Conservation (phyloP, 441 rosid genomes). For the Croton laevigatus region DNA sequence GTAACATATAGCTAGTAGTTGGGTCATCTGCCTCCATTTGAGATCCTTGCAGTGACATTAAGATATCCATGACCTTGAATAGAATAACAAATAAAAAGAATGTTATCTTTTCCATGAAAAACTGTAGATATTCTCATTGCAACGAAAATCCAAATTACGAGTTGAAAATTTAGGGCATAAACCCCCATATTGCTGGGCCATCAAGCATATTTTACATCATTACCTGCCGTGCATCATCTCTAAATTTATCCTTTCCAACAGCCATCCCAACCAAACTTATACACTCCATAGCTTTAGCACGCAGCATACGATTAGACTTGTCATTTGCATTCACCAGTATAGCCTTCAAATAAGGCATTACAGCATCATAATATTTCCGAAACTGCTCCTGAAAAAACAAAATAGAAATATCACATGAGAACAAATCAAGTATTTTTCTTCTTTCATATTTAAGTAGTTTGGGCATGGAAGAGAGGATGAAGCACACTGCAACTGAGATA, state of each 20-base stretch:
- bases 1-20: conserved; percentile 91
- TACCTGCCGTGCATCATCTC: conserved; percentile 91
- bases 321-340: conserved; percentile 85
- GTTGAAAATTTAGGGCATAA: not conserved
- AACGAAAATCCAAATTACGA: not conserved
- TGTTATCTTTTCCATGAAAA: conserved; percentile 3
- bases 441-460: not conserved
- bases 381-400: conserved; percentile 63
- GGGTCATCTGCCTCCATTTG: conserved; percentile 93
- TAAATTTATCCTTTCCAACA: conserved; percentile 89
- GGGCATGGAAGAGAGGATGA: not conserved
- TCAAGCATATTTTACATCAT: conserved; percentile 5
- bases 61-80: conserved; percentile 86
- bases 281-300: conserved; percentile 97
- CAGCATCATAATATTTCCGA: conserved; percentile 87
- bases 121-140: not conserved
- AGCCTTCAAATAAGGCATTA: conserved; percentile 88
- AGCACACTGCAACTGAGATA: not conserved
- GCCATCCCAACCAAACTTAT: conserved; percentile 98
- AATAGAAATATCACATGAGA: conserved; percentile 18
- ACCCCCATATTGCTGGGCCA: not conserved
- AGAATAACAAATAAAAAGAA: not conserved
- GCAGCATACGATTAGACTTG: conserved; percentile 83
- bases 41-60: conserved; percentile 88
- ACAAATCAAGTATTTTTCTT: not conserved